Base-by-base conservation (phyloP, 345 rosid genomes). In the Punica granatum region DNA sequence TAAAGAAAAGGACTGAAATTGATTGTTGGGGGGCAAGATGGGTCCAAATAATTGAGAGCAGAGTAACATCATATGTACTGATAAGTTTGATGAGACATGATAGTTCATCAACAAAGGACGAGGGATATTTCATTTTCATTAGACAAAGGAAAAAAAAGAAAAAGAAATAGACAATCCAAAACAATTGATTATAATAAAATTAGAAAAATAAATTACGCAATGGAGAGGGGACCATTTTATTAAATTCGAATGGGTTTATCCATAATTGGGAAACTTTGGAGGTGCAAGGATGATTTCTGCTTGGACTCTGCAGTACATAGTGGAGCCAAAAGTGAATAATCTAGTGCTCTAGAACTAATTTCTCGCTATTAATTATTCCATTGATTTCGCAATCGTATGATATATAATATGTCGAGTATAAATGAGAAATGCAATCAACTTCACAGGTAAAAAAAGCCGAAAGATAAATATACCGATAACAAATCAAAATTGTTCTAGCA, bases 31-130 rank as follows among this genome's bases (percentile, higher is more conserved):
- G 30, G 44, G 75, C 64, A 74, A 64, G 34, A 56, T 68, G 69
- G 72, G 67, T 56, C 68, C 67, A 75, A 75, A 78, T 69, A 75
- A 78, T 74, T 71, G 76, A 56, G 73, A 44, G 42, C 51, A 74
- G 39, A 43, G 59, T 44, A 34, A 73, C 69, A 62, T 66, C 48
- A 66, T 46, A 34, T 60, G 39, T 44, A 46, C 42, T 30, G 67
- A 59, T 65, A 63, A 75, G 46, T 59, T 53, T 73, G 76, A 39
- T 43, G 73, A 63, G 76, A 78, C 68, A 48, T 37, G 82, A 72
- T 69, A 71, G 76, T 78, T 78, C 78, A 68, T 60, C 49, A 33
- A 37, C 48, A 51, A 33, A 71, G 23, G 69, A 26, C 18, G 68
- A 66, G 61, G 62, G 26, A 1, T n/a, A 32, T 34, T 56, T 71